A percentile compares a stretch with the other conserved stretches of the same genome.
Evolutionary conservation across 768 basidiomycete species (phyloP).

Genomic region (Cystobasidiopsis lactophilus): DNA sequence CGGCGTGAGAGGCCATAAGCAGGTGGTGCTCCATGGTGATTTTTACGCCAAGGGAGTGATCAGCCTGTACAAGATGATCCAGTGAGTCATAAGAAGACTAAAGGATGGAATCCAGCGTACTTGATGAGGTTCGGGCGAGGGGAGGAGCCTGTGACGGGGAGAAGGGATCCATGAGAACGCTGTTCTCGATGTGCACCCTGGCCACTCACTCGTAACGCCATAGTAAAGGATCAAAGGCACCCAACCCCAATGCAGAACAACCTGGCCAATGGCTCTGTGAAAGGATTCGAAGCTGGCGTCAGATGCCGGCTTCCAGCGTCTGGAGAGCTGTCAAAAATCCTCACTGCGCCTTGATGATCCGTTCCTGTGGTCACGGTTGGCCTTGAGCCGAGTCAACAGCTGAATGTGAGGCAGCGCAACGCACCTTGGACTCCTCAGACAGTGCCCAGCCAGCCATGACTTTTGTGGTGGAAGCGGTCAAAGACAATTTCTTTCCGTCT

Average conservation of each 20-base stretch:
- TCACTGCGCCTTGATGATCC: conserved; percentile 16
- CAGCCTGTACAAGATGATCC: conserved; percentile 1
- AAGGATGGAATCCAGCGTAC: not conserved
- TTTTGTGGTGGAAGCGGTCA: no score
- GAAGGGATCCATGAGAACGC: no score
- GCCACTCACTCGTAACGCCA: conserved; percentile 28
- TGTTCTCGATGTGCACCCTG: no score
- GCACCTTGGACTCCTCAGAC: conserved; percentile 74
- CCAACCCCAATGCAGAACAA: conserved; percentile 81
- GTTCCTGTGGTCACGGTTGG: conserved; percentile 51
- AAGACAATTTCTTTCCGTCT: conserved; percentile 25
- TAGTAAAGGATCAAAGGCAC: conserved; percentile 91
- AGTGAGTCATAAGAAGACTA: no score
- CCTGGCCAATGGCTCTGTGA: conserved; percentile 30
- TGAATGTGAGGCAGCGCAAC: not conserved
- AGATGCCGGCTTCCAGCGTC: no score
- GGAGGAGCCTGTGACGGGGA: no score
- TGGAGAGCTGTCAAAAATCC: no score
- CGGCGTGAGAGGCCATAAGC: no score
- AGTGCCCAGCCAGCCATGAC: no score
- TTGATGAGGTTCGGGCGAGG: conserved; percentile 7
- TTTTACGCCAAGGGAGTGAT: conserved; percentile 9
- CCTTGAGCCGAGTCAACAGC: not conserved
- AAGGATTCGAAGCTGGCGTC: not conserved
- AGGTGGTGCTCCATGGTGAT: no score